Base-by-base conservation (phyloP, 2,329 filamentous ascomycete genomes). In the Madurella mycetomatis region DNA sequence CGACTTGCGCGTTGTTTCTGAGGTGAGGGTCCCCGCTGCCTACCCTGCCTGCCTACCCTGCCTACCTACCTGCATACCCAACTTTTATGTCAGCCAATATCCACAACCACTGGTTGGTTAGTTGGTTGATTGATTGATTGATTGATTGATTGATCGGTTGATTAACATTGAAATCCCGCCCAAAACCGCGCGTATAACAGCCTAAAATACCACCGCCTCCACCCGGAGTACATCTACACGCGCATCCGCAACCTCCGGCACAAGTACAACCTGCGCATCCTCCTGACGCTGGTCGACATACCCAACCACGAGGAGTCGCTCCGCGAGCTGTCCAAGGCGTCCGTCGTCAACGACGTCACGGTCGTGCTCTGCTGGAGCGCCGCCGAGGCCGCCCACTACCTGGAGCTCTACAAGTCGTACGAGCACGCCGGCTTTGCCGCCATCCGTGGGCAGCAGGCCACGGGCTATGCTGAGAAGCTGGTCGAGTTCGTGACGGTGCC, bases 151-250 rank as follows among this genome's bases (percentile, higher is more conserved):
- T 7, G 25, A 25, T 25, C 25, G 25, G 7, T 25, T 25, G 25
- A 25, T 25, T 25, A 7, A 25, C 25, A 25, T 25, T 3, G 3
- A 25, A 25, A 25, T n/a, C n/a, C 25, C 25, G 25, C n/a, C n/a
- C 44, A 44, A 44, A n/a, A 49, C 43, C n/a, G 25, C 40, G 49
- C 53, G 12, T 19, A 19, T 5, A 18, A 9, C 53, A 79, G 90
- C 46, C 81, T 99, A 51, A 99, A 97, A 71, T 99, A 99, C 71
- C 94, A 99, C 71, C 90, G 92, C 30, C 80, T 99, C 49, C 94
- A 99, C 67, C 94, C 94, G 1, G 94, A 99, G 72, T 99, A 99
- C 75, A 90, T 99, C 65, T 97, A 97, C 75, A 91, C 87, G 19
- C 87, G 94, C 54, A 95, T 99, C 62, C 86, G 88, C 49, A 84